phyloP scores from a whole-genome alignment of 495 filamentous ascomycete species.

The Aspergillus incahuasiensis region DNA sequence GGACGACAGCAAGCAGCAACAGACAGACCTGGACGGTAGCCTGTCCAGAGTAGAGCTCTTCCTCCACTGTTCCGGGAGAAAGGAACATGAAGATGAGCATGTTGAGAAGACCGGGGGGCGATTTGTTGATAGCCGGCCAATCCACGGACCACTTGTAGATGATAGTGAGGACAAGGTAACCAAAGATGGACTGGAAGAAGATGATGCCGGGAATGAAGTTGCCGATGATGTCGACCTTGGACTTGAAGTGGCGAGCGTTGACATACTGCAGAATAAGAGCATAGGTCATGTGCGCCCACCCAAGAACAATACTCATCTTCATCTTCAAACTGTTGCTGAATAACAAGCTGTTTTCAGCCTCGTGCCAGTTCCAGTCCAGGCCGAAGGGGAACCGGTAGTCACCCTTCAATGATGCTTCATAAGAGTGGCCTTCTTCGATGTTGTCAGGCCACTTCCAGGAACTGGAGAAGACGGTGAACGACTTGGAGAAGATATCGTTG shows the following conservation, averaged over 20 bases:
- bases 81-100: conserved; percentile 99
- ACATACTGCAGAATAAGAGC: conserved; percentile 88
- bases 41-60: conserved; percentile 75
- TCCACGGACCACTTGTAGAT: conserved; percentile 96
- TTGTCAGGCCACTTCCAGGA: conserved; percentile 80
- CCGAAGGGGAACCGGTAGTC: conserved; percentile 90
- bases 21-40: conserved; percentile 66
- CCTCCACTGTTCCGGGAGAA: conserved; percentile 69
- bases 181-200: conserved; percentile 99
- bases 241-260: conserved; percentile 93
- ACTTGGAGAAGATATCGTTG: conserved; percentile 95
- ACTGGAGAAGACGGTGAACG: conserved; percentile 80
- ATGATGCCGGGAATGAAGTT: conserved; percentile 98
- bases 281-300: conserved; percentile 94
- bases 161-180: conserved; percentile 89
- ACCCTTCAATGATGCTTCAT: conserved; percentile 60
- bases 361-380: conserved; percentile 96
- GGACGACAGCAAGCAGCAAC: conserved; percentile 74
- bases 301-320: conserved; percentile 96
- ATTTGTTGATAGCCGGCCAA: conserved; percentile 61
- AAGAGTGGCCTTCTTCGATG: conserved; percentile 54
- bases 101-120: conserved; percentile 86
- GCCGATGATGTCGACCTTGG: conserved; percentile 88
- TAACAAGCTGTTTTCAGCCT: conserved; percentile 84
- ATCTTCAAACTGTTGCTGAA: conserved; percentile 99